Conservation (phyloP, 306 rosid species). For the Calophaca sinica region DNA sequence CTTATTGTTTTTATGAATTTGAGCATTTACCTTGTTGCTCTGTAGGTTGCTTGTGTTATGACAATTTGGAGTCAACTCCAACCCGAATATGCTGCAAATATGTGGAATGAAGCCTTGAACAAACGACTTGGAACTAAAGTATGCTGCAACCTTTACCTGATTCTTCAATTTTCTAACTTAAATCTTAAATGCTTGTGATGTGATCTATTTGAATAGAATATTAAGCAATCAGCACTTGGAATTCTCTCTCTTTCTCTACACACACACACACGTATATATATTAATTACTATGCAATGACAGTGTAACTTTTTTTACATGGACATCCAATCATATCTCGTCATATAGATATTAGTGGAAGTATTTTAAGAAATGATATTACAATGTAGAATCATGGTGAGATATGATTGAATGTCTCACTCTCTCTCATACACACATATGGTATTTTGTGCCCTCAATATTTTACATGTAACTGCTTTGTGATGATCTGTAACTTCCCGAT, state of each 20-base stretch:
- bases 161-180: conserved; percentile 11
- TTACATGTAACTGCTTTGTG: neutral
- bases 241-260: neutral
- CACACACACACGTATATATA: too few species aligned
- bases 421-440: neutral
- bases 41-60: conserved; percentile 96
- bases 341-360: too few species aligned
- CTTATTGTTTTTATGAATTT: conserved; percentile 37
- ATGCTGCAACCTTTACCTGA: conserved; percentile 38
- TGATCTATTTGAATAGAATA: conserved; percentile 28
- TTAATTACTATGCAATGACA: too few species aligned
- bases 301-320: too few species aligned
- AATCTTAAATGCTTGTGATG: conserved; percentile 37
- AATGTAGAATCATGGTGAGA: too few species aligned
- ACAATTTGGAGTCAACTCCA: conserved; percentile 89
- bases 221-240: conserved; percentile 6
- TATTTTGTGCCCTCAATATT: conserved; percentile 5
- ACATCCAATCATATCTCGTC: too few species aligned
- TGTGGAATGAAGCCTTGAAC: conserved; percentile 99
- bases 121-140: conserved; percentile 90
- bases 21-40: conserved; percentile 41
- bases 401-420: neutral
- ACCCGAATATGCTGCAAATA: conserved; percentile 89
- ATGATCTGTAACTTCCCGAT: conserved; percentile 21
- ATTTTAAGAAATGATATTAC: too few species aligned